Conservation (phyloP, 768 basidiomycete genomes). For the Auriscalpium microsporum region DNA sequence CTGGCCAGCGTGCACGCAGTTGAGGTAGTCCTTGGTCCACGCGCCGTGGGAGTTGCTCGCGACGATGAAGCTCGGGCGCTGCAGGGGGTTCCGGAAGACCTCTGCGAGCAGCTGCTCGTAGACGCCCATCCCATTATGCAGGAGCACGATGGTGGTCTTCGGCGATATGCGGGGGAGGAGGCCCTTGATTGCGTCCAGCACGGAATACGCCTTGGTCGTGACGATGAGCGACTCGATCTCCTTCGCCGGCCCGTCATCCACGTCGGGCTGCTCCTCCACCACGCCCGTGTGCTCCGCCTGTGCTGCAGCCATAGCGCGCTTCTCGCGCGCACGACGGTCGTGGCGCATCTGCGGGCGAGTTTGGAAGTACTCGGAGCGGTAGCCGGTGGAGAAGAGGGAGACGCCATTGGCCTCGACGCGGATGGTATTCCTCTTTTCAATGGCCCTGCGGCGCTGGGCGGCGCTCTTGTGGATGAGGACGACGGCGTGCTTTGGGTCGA, state of each 20-base stretch:
- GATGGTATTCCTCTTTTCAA: conserved; percentile 29
- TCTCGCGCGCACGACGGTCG: neutral
- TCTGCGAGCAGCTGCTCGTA: conserved; percentile 65
- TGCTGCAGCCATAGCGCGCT: neutral
- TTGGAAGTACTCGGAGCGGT: conserved; percentile 43
- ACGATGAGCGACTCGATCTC: conserved; percentile 74
- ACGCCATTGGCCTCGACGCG: conserved; percentile 44
- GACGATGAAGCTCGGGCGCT: conserved; percentile 80
- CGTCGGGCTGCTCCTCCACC: neutral
- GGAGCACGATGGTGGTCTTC: conserved; percentile 77
- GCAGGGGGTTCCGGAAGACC: conserved; percentile 63
- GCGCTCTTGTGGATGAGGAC: conserved; percentile 60
- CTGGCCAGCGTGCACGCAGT: conserved; percentile 61
- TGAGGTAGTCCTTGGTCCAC: conserved; percentile 40
- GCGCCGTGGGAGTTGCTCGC: conserved; percentile 78
- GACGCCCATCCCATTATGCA: conserved; percentile 92
- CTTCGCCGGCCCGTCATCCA: conserved; percentile 2
- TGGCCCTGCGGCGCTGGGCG: conserved; percentile 28
- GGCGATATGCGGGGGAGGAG: conserved; percentile 57
- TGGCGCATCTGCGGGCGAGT: neutral
- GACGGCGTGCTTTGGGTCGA: conserved; percentile 45
- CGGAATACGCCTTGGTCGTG: conserved; percentile 69
- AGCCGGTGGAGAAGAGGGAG: conserved; percentile 33
- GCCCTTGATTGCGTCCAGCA: conserved; percentile 43
- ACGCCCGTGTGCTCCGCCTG: neutral